Evolutionary conservation across 1,139 yeast genomes (phyloP).

Genomic region (Yamadazyma siamensis): DNA sequence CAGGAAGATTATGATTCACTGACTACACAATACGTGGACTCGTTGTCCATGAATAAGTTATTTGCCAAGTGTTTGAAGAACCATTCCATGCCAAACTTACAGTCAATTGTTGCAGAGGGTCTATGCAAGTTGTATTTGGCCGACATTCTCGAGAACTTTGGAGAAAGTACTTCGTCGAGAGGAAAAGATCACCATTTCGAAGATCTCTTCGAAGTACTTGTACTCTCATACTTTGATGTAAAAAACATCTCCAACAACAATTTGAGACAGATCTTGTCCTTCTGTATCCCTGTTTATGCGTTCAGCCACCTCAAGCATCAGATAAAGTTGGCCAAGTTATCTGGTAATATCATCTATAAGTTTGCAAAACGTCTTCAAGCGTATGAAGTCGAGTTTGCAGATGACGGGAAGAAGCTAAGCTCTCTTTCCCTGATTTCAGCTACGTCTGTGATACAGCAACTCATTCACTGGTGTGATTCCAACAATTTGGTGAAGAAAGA

Average conservation of each 20-base stretch:
- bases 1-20: slow-evolving; percentile 8
- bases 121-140: slow-evolving; percentile 79
- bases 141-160: slow-evolving; percentile 49
- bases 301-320: slow-evolving; percentile 78
- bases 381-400: slow-evolving; percentile 5
- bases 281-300: slow-evolving; percentile 88
- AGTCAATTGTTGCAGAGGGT: slow-evolving; percentile 83
- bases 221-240: slow-evolving; percentile 75
- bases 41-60: slow-evolving; percentile 58
- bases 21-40: slow-evolving; percentile 52
- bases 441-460: slow-evolving; percentile 64
- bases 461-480: slow-evolving; percentile 88
- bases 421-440: slow-evolving; percentile 36
- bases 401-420: slow-evolving; percentile 13
- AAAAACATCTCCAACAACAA: slow-evolving; percentile 59
- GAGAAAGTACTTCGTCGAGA: slow-evolving; percentile 12
- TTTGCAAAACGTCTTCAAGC: slow-evolving; percentile 19
- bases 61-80: slow-evolving; percentile 65
- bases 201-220: slow-evolving; percentile 62
- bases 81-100: slow-evolving; percentile 60
- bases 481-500: slow-evolving; percentile 55
- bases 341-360: slow-evolving; percentile 65
- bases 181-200: slow-evolving; percentile 18
- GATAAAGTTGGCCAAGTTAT: slow-evolving; percentile 57
- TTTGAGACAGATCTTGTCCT: slow-evolving; percentile 76